Evolutionary conservation across 2,329 filamentous ascomycete genomes (phyloP), one percentile per base, ranked within the genome.

Genomic region (Pseudopyrenochaeta lycopersici): DNA sequence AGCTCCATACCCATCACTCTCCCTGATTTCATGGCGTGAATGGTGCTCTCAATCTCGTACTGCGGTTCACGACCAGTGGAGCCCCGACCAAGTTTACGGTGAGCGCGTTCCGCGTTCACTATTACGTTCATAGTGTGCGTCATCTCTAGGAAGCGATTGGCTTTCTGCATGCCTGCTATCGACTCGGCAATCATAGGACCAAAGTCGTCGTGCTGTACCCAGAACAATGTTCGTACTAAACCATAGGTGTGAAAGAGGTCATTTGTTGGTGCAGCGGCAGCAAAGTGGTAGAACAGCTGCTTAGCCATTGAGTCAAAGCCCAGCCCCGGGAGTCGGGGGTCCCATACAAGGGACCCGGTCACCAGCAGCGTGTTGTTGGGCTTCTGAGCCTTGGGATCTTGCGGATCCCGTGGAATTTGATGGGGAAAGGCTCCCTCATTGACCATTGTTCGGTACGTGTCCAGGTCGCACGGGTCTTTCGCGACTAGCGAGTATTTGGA

Each of bases 161-260:
- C 71, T 40, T 86, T 87, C 36, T 76, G 81, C n/a, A 88, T 84
- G 1, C 78, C 73, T 30, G 79, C 73, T 2, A 90, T 68, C 1
- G 63, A 78, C 77, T 46, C 84, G 0, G 93, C 89, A 7, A 97
- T 53, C 1, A 91, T 62, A 1, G 73, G 57, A 6, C 75, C 66
- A 59, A 86, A 86, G 50, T 91, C 88, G 0, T 84, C 78, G 38
- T 88, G 80, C 1, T 84, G 82, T 3, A 88, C 67, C 88, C 92
- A 93, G 33, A 93, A 71, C 1, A 98, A 81, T 80, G 94, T 88
- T 43, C 92, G 87, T 2, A 96, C 88, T 15, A 88, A 83, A 2
- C 94, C 94, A 70, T 92, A 93, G 23, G 81, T 80, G 64, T 97
- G 89, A 63, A 96, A 85, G 0, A 89, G 79, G 0, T 80, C 75